A percentile compares a stretch with the other conserved stretches of the same genome.
phyloP scores from a whole-genome alignment of 345 rosid genomes.

The Murraya paniculata region DNA sequence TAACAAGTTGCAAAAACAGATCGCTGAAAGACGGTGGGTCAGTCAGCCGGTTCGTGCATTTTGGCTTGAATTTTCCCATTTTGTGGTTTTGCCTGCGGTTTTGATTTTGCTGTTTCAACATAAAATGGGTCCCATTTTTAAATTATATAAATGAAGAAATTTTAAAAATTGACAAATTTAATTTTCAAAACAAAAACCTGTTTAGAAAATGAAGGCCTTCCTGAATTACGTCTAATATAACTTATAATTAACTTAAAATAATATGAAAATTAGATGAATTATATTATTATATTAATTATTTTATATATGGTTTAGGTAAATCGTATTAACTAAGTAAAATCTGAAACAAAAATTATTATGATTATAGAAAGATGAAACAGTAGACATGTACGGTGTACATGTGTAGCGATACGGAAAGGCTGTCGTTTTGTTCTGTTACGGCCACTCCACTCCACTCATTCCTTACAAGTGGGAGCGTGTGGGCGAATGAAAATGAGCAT shows the following conservation, averaged over 20 bases:
- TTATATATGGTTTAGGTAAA: no score
- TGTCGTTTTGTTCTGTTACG: background rate
- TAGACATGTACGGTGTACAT: slow-evolving; percentile 22
- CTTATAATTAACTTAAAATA: no score
- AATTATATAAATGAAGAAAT: background rate
- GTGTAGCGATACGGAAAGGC: slow-evolving; percentile 19
- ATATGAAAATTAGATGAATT: no score
- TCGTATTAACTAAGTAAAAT: no score
- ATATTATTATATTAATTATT: no score
- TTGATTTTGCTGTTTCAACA: background rate
- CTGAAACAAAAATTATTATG: background rate
- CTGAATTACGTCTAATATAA: no score
- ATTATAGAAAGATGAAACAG: background rate
- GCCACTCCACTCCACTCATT: slow-evolving; percentile 21
- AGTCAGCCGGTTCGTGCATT: background rate
- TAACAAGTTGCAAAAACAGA: slow-evolving; percentile 24
- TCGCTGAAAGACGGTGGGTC: slow-evolving; percentile 23
- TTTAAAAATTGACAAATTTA: no score
- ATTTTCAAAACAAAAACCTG: no score
- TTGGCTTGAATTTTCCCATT: background rate
- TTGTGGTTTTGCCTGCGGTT: background rate
- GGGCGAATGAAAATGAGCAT: background rate
- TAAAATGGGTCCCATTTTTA: slow-evolving; percentile 1
- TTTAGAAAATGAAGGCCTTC: no score
- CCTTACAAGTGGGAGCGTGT: slow-evolving; percentile 37